Conservation (phyloP, 2,329 filamentous ascomycete genomes). For the Verticillium nubilum region DNA sequence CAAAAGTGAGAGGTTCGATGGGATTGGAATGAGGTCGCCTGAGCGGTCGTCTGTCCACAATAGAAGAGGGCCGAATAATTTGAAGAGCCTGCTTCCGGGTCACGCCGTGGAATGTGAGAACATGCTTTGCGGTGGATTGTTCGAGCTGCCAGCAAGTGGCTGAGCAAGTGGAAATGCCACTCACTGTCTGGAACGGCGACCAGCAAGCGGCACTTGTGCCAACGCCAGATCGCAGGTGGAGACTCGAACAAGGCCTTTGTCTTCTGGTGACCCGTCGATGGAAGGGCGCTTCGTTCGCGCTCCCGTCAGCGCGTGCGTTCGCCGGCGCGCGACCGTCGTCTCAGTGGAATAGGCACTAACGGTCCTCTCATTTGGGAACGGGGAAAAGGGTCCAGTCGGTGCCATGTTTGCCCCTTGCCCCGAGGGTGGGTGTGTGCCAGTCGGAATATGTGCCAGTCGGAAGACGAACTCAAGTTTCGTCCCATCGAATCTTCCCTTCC, state of each 20-base stretch:
- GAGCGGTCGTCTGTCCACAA: neutral
- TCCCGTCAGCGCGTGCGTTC: neutral
- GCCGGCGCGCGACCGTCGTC: neutral
- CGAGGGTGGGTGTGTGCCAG: neutral
- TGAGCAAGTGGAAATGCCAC: neutral
- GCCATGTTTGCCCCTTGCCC: neutral
- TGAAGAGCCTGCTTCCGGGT: neutral
- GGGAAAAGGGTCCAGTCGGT: neutral
- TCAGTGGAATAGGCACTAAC: neutral
- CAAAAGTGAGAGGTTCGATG: neutral
- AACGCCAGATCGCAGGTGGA: neutral
- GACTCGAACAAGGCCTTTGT: neutral
- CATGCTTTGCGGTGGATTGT: neutral
- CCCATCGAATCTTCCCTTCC: too few relatives aligned
- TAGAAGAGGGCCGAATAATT: neutral
- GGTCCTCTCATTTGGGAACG: neutral
- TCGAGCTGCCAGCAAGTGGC: neutral
- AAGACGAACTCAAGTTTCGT: too few relatives aligned
- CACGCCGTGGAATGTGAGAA: neutral
- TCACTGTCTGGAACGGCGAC: neutral
- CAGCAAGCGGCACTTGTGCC: too few relatives aligned
- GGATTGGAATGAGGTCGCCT: neutral
- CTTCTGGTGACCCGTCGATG: neutral
- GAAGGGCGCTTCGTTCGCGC: neutral
- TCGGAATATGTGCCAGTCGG: neutral